Base-by-base conservation (phyloP, 2,329 filamentous ascomycete species). In the Claviceps quebecensis region DNA sequence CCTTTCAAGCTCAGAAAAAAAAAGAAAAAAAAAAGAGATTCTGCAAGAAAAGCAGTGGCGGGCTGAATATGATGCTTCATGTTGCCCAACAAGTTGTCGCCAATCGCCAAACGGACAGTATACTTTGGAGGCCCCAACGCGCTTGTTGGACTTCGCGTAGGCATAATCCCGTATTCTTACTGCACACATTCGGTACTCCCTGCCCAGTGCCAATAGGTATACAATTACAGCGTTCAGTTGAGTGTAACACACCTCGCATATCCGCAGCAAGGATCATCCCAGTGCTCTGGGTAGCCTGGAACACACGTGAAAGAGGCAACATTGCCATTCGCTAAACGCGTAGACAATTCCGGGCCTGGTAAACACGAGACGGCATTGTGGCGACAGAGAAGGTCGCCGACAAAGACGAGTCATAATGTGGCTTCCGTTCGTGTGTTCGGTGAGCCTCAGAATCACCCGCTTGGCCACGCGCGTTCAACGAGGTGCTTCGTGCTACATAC, bases 181-280 rank as follows among this genome's bases (percentile, higher is more conserved):
- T 36, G 8, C 19, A n/a, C 22, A 38, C 39, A 17, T n/a, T 49
- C 6, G n/a, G n/a, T 3, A 11, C 1, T 19, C 40, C 40, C 26
- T 44, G 40, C n/a, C n/a, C n/a, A n/a, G n/a, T n/a, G n/a, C 22
- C 39, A 23, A 37, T 19, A 26, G n/a, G 3, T 16, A 23, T 36
- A 49, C 48, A 38, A 34, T 23, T 36, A 49, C 48, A 38, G 41
- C 41, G 14, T 26, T 38, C 36, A 40, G 49, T 47, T 34, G 37
- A 38, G 34, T 46, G 49, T 44, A 36, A 50, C 49, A 22, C 43
- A 44, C 48, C 34, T 50, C 22, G 29, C 41, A 50, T 38, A 39
- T 45, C 29, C 17, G 19, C 29, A 26, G 29, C 48, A n/a, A 39
- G 43, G 48, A 36, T 39, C 39, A 50, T 50, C 48, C 48, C 48